Conservation (phyloP, 495 filamentous ascomycete species). For the Clavariopsis aquatica region DNA sequence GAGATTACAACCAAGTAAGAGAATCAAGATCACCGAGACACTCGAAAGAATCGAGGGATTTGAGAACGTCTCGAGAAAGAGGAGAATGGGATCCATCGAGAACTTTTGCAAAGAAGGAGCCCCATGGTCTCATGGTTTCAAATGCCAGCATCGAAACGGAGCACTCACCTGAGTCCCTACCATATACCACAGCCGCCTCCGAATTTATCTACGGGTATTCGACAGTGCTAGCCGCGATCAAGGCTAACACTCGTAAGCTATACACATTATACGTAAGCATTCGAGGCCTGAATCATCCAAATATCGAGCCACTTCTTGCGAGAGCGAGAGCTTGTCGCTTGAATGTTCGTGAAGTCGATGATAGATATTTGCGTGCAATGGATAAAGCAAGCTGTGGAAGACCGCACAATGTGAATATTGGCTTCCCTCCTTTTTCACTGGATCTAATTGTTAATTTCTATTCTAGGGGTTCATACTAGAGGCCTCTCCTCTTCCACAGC, state of each 20-base stretch:
- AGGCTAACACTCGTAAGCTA: conserved; percentile 64
- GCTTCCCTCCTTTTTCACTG: too few species aligned
- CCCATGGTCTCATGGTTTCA: not conserved
- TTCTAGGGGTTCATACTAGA: conserved; percentile 74
- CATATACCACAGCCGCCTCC: conserved; percentile 81
- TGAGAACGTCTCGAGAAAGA: not conserved
- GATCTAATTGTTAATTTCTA: not conserved
- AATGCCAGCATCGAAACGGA: not conserved
- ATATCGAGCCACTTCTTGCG: conserved; percentile 51
- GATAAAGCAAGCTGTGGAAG: conserved; percentile 81
- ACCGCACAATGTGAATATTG: conserved; percentile 70
- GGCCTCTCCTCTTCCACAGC: conserved; percentile 74
- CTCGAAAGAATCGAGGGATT: not conserved
- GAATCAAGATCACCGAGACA: not conserved
- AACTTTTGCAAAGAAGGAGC: not conserved
- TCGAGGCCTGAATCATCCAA: conserved; percentile 37
- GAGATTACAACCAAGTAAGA: not conserved
- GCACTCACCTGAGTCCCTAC: conserved; percentile 46
- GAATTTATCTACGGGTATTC: conserved; percentile 87
- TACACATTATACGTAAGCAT: conserved; percentile 81
- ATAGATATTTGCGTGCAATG: conserved; percentile 63
- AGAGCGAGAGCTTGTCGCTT: conserved; percentile 57
- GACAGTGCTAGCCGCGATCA: conserved; percentile 79
- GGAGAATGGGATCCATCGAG: not conserved
- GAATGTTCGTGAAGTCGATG: conserved; percentile 52